phyloP scores from a whole-genome alignment of 148 eudicot species.

The Tetragonia tetragonoides region DNA sequence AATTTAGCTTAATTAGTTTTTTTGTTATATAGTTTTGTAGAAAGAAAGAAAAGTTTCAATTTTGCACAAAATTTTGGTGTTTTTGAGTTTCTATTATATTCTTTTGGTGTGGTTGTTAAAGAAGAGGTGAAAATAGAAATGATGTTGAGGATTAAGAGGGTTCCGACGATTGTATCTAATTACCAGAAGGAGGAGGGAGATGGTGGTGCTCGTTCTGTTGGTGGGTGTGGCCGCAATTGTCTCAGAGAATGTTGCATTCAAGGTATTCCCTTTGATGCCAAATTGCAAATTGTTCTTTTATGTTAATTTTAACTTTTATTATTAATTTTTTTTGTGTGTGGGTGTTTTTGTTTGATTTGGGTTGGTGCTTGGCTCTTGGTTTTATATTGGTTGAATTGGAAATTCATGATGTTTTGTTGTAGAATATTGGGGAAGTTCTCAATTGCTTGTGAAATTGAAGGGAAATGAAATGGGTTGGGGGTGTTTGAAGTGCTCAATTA shows the following conservation, averaged over 20 bases:
- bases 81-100: not conserved
- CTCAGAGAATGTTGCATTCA: constrained; percentile 76
- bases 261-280: constrained; percentile 42
- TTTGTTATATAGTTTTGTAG: not conserved
- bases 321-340: not conserved
- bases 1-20: not conserved
- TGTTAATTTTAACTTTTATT: not conserved
- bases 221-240: constrained; percentile 92
- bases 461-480: too few species aligned
- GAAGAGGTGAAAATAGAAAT: constrained; percentile 6
- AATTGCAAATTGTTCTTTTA: not conserved
- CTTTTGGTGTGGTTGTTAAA: not conserved
- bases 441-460: too few species aligned
- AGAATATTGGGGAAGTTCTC: too few species aligned
- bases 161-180: constrained; percentile 88
- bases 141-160: constrained; percentile 92
- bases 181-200: constrained; percentile 87
- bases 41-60: not conserved
- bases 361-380: too few species aligned
- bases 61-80: too few species aligned
- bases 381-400: too few species aligned
- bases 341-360: too few species aligned
- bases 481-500: too few species aligned
- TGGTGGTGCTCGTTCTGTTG: constrained; percentile 35
- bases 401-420: too few species aligned